Conservation (phyloP, 2,329 filamentous ascomycete genomes). For the Neofusicoccum ribis region DNA sequence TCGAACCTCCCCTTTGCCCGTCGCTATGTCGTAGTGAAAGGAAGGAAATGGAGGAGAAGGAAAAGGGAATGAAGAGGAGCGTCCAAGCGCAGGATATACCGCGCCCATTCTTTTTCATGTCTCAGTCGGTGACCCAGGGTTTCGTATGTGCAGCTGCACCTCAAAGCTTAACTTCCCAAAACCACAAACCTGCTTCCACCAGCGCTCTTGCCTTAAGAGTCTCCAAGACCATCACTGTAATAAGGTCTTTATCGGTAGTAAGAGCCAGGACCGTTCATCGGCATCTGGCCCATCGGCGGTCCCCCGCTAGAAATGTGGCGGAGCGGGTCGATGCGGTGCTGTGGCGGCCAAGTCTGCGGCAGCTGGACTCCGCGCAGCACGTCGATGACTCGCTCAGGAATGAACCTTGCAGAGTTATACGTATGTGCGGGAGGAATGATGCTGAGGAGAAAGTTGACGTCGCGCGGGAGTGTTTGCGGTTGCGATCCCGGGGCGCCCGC, state of each 20-base stretch:
- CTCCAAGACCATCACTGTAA: not conserved
- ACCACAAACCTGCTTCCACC: not conserved
- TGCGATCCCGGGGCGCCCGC: constrained; percentile 29
- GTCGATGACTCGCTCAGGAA: constrained; percentile 68
- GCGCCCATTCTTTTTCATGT: not conserved
- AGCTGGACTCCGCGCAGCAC: constrained; percentile 60
- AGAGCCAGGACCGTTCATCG: constrained; percentile 2
- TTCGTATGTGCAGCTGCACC: not conserved
- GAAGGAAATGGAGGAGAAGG: not conserved
- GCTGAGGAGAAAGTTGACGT: constrained; percentile 57
- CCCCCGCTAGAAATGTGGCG: constrained; percentile 1
- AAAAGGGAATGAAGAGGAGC: not conserved
- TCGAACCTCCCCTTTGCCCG: not conserved
- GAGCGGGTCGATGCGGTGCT: constrained; percentile 1
- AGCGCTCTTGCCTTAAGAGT: not conserved
- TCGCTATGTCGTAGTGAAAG: constrained; percentile 1
- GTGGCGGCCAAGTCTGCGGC: constrained; percentile 53
- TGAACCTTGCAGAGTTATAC: constrained; percentile 72
- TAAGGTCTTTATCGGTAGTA: not conserved
- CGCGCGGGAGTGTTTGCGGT: constrained; percentile 70
- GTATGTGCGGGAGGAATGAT: constrained; percentile 72
- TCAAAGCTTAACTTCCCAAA: not conserved
- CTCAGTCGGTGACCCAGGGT: not conserved
- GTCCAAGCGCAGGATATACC: not conserved
- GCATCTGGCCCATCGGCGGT: not conserved